Conservation (phyloP, 805 yeast species). For the Lachancea kluyveri region DNA sequence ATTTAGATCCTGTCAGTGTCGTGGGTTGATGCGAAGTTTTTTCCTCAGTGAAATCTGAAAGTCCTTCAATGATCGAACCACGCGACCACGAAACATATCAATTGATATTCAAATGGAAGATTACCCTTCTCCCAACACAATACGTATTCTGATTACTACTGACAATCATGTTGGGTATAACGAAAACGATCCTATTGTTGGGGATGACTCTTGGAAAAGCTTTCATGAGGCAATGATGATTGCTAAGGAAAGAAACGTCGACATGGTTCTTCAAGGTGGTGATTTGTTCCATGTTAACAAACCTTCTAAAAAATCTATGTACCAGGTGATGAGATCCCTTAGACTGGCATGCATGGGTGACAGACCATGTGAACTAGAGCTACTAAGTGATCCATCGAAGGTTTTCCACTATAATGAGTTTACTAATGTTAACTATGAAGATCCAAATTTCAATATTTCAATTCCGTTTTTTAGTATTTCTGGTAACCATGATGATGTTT, state of each 20-base stretch:
- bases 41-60: too few species aligned
- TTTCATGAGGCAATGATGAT: constrained; percentile 76
- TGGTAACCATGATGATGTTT: constrained; percentile 96
- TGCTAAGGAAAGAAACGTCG: constrained; percentile 68
- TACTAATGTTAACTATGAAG: constrained; percentile 78
- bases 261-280: constrained; percentile 87
- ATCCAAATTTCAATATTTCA: constrained; percentile 81
- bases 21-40: too few species aligned
- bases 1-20: too few species aligned
- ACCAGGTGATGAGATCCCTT: constrained; percentile 69
- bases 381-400: constrained; percentile 69
- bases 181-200: constrained; percentile 84
- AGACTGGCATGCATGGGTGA: constrained; percentile 76
- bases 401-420: constrained; percentile 55
- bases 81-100: too few species aligned
- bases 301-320: constrained; percentile 81
- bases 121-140: constrained; percentile 45
- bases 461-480: constrained; percentile 88
- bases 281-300: constrained; percentile 88
- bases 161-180: constrained; percentile 95
- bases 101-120: constrained; percentile 21
- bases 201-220: constrained; percentile 83
- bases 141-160: constrained; percentile 76
- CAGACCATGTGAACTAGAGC: constrained; percentile 77
- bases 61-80: too few species aligned